phyloP scores from a whole-genome alignment of 257 asterid genomes.

The Ocimum tenuiflorum region DNA sequence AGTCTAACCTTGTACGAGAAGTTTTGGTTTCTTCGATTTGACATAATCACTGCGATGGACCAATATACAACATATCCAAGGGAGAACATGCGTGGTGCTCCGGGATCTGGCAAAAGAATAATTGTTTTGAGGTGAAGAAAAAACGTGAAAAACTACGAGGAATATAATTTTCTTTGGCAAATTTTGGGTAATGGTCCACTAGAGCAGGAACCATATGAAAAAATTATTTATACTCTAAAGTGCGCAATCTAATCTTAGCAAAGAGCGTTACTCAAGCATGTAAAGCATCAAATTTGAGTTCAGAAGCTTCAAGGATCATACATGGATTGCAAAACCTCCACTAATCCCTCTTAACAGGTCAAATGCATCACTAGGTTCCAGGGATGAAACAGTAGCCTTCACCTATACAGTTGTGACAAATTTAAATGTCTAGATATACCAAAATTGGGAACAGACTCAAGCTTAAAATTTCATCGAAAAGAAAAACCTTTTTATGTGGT shows the following conservation, averaged over 20 bases:
- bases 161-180: background rate
- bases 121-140: background rate
- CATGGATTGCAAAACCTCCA: conserved; percentile 75
- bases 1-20: conserved; percentile 66
- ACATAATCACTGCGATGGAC: conserved; percentile 53
- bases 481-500: conserved; percentile 53
- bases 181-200: background rate
- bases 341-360: conserved; percentile 47
- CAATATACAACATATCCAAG: conserved; percentile 73
- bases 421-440: background rate
- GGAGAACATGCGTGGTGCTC: conserved; percentile 52
- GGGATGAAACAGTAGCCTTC: conserved; percentile 46
- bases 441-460: background rate
- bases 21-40: conserved; percentile 54
- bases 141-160: background rate
- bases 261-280: background rate
- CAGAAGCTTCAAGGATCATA: conserved; percentile 21
- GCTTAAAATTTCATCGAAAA: background rate
- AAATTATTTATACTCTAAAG: background rate
- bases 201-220: background rate
- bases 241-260: background rate
- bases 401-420: conserved; percentile 32
- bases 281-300: too few relatives aligned
- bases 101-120: conserved; percentile 42
- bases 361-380: conserved; percentile 60